Conservation (phyloP, 108 stramenopile species). For the Skeletonema marinoi region DNA sequence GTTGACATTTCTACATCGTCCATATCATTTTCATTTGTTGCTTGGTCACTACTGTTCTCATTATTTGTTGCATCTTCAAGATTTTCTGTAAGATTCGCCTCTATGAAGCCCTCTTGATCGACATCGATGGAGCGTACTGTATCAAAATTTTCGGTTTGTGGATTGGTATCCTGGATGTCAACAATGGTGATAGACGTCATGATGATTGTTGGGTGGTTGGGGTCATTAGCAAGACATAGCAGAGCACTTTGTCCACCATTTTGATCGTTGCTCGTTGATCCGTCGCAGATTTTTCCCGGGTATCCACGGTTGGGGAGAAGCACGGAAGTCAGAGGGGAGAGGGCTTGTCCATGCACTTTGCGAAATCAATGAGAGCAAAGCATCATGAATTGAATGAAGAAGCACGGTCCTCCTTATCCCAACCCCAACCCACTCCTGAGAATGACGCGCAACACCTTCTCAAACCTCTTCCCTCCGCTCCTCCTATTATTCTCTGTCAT, state of each 20-base stretch:
- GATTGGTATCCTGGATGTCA: conserved; percentile 1
- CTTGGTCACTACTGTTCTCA: not conserved
- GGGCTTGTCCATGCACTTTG: too few relatives aligned
- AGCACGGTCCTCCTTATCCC: too few relatives aligned
- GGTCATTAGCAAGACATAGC: not conserved
- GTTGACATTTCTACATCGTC: not conserved
- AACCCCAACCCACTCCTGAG: not conserved
- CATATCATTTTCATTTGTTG: not conserved
- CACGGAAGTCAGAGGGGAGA: too few relatives aligned
- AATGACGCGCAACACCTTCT: not conserved
- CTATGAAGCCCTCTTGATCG: conserved; percentile 26
- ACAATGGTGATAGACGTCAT: not conserved
- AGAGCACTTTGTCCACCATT: too few relatives aligned
- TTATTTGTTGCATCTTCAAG: not conserved
- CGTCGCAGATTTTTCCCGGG: too few relatives aligned
- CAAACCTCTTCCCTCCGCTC: not conserved
- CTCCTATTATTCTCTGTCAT: not conserved
- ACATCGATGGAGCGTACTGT: conserved; percentile 4
- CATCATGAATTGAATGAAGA: too few relatives aligned
- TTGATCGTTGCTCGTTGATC: too few relatives aligned
- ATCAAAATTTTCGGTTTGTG: not conserved
- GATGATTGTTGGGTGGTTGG: not conserved
- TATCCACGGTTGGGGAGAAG: too few relatives aligned
- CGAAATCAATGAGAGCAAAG: too few relatives aligned
- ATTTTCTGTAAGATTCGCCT: not conserved